These are phyloP conservation scores for Knoxia roxburghii DNA, from an alignment of 257 asterid species.

Conservation along the genomic window DNA sequence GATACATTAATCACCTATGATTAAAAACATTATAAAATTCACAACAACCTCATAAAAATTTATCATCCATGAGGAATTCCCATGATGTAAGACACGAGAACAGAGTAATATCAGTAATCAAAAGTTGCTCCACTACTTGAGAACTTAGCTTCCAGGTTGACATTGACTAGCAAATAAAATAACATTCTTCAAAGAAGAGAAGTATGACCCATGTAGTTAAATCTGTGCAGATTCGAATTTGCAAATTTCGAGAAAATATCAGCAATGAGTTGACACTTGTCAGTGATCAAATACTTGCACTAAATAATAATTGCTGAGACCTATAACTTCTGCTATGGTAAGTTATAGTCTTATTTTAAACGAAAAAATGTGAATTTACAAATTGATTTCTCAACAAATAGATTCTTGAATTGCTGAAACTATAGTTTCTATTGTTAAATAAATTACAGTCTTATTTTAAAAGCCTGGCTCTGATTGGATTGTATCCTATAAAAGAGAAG, in stretches of 20 bases:
- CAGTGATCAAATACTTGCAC: not conserved
- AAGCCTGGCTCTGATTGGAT: too few relatives aligned
- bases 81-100: constrained; percentile 9
- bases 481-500: too few relatives aligned
- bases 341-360: not conserved
- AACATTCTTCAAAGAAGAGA: not conserved
- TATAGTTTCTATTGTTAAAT: too few relatives aligned
- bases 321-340: not conserved
- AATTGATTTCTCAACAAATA: not conserved
- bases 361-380: not conserved
- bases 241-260: not conserved
- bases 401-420: too few relatives aligned
- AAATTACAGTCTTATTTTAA: too few relatives aligned
- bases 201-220: not conserved
- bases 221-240: not conserved
- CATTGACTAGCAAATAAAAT: not conserved
- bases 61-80: constrained; percentile 46
- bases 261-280: not conserved
- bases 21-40: not conserved
- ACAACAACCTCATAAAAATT: constrained; percentile 34
- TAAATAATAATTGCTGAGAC: not conserved
- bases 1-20: constrained; percentile 82
- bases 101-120: not conserved
- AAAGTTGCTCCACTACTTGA: not conserved
- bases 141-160: not conserved